A percentile compares a stretch with the other conserved stretches of the same genome.
phyloP scores from a whole-genome alignment of 2,329 filamentous ascomycete genomes.

The Coniochaeta pulveracea region DNA sequence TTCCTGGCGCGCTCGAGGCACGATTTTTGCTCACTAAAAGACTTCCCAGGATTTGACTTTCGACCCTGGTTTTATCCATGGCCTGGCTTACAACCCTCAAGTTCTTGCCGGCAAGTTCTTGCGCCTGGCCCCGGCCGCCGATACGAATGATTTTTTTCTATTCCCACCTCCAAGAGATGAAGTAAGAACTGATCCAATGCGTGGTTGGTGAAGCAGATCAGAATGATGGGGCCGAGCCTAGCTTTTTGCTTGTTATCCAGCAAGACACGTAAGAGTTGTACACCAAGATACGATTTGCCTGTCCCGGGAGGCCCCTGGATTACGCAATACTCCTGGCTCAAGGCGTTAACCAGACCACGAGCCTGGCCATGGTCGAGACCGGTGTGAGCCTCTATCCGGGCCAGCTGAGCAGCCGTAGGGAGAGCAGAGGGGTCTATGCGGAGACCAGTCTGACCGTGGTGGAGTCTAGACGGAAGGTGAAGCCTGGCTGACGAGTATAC shows the following conservation, averaged over 20 bases:
- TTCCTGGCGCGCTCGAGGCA: background rate
- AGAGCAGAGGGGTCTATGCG: too few species aligned
- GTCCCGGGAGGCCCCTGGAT: constrained; percentile 64
- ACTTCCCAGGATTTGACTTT: background rate
- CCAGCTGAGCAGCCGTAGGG: too few species aligned
- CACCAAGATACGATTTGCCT: constrained; percentile 53
- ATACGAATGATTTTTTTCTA: constrained; percentile 48
- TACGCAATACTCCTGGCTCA: constrained; percentile 42
- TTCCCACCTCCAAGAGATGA: constrained; percentile 36
- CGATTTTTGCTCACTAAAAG: background rate
- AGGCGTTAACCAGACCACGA: constrained; percentile 36
- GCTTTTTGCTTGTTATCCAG: constrained; percentile 28
- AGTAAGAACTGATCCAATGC: constrained; percentile 47
- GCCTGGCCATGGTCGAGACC: constrained; percentile 41
- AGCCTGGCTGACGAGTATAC: constrained; percentile 5
- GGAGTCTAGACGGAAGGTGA: constrained; percentile 4
- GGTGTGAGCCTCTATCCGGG: constrained; percentile 8
- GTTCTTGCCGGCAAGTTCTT: constrained; percentile 36
- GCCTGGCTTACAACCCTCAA: constrained; percentile 26
- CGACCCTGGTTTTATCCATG: constrained; percentile 20
- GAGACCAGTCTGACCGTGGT: too few species aligned
- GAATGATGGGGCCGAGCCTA: constrained; percentile 31
- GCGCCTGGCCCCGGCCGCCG: constrained; percentile 45
- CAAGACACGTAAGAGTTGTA: constrained; percentile 44
- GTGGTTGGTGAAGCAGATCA: constrained; percentile 34